These are phyloP conservation scores for Boletus barrowsii DNA, from an alignment of 768 basidiomycete species.

Conservation along the genomic window DNA sequence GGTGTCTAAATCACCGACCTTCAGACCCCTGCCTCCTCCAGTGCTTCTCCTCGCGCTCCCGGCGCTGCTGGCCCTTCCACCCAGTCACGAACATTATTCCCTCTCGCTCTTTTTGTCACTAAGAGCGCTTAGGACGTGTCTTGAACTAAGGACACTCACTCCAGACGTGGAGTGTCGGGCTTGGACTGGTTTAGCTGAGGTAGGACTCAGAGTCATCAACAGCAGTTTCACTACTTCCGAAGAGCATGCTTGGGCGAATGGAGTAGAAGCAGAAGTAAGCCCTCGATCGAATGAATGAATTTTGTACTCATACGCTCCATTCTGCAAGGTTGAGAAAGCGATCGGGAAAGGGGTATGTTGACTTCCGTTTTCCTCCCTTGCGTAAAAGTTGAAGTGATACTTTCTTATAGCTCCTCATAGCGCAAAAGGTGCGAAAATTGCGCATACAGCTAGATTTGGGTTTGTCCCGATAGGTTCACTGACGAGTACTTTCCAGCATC, in stretches of 20 bases:
- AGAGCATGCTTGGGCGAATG: constrained; percentile 45
- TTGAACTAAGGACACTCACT: constrained; percentile 47
- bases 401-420: constrained; percentile 43
- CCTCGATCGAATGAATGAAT: neutral
- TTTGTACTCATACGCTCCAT: neutral
- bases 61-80: constrained; percentile 58
- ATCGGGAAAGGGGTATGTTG: constrained; percentile 65
- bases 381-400: neutral
- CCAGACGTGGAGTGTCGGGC: constrained; percentile 65
- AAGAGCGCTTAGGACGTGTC: constrained; percentile 53
- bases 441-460: constrained; percentile 4
- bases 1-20: neutral
- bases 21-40: constrained; percentile 39
- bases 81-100: constrained; percentile 53
- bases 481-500: constrained; percentile 43
- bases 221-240: constrained; percentile 40
- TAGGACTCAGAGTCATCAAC: constrained; percentile 56
- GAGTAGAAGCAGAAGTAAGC: constrained; percentile 53
- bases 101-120: constrained; percentile 56
- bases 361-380: neutral
- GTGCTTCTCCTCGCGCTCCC: constrained; percentile 63
- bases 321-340: constrained; percentile 53
- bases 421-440: constrained; percentile 51
- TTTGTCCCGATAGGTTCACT: neutral
- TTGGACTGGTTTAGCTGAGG: constrained; percentile 66